A percentile compares a stretch with the other conserved stretches of the same genome.
phyloP scores from a whole-genome alignment of 2,329 filamentous ascomycete species.

The Trichoderma asperellum region DNA sequence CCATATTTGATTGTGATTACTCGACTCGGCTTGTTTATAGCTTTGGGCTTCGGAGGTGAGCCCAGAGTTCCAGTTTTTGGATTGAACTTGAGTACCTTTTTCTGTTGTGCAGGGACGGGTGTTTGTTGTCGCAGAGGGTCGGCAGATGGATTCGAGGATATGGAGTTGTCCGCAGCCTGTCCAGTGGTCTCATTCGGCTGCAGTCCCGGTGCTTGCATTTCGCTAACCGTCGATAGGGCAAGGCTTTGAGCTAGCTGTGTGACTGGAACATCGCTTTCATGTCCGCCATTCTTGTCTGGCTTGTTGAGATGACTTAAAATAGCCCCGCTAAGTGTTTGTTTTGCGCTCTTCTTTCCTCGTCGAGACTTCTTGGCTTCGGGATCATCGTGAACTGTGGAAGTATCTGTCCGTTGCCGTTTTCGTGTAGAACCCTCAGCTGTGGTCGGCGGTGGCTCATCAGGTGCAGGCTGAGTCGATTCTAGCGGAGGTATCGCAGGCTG shows the following conservation, averaged over 20 bases:
- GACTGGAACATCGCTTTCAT: not conserved
- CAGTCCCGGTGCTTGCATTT: conserved; percentile 20
- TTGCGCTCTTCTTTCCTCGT: conserved; percentile 34
- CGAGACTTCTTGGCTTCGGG: conserved; percentile 37
- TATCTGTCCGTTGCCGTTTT: conserved; percentile 51
- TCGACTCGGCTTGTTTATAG: conserved; percentile 40
- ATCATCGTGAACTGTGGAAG: conserved; percentile 33
- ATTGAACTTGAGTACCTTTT: conserved; percentile 61
- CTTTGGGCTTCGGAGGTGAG: conserved; percentile 62
- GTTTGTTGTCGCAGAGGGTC: conserved; percentile 27
- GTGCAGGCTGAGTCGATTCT: not conserved
- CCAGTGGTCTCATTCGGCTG: not conserved
- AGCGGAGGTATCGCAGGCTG: conserved; percentile 16
- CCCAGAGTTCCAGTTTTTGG: conserved; percentile 65
- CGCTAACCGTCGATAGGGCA: conserved; percentile 31
- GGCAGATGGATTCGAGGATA: conserved; percentile 13
- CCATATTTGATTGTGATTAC: conserved; percentile 66
- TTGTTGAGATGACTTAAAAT: conserved; percentile 30
- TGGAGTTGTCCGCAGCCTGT: conserved; percentile 14
- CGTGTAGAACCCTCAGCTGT: conserved; percentile 40
- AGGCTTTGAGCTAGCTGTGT: conserved; percentile 22
- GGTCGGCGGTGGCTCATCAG: conserved; percentile 29
- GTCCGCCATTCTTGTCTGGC: not conserved
- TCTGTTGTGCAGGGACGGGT: conserved; percentile 41
- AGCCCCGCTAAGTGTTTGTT: conserved; percentile 23